Evolutionary conservation across 805 yeast genomes (phyloP), one percentile per base, ranked within the genome.

Genomic region (Metschnikowia peoriensis): DNA sequence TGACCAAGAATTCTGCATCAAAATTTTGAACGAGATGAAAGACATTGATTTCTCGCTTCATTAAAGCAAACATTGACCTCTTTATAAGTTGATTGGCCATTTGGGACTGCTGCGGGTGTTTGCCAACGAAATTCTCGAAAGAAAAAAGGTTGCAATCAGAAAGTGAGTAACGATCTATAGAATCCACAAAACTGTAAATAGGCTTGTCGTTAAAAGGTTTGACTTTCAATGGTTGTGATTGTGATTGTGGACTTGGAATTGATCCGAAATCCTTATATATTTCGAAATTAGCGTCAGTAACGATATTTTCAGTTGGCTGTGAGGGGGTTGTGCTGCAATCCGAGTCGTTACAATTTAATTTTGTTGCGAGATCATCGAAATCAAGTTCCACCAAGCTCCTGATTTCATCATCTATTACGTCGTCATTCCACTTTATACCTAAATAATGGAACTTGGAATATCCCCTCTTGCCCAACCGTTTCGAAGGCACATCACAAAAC

Each of bases 371-470:
- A 5, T 41, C 35, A 14, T 32, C 34, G 4, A 28, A 9, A 14
- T 6, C 34, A 41, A 41, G 35, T 6, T 41, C 34, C 6, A 41
- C 14, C 38, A 72, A 59, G 9, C 15, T 52, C 28, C 61, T 60
- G 29, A 72, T 64, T 28, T 72, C 73, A 2, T 62, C 63, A 41
- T 60, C 57, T 14, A 73, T 66, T 10, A 73, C 61, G 44, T 65
- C 65, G 15, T 66, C 66, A 53, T 72, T 73, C 77, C 77, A 72
- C 7, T 68, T 57, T 1, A 74, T 72, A 1, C 77, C 77, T 44
- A 73, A 60, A 53, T 72, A 73, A 49, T 74, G 72, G 53, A 72
- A 73, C 55, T 72, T 73, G 7, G 78, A 73, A 46, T 71, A 74
- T 17, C 78, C 78, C 39, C 78, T 56, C 49, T 69, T 63, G 5